These are phyloP conservation scores for Colletotrichum tanaceti DNA, from an alignment of 2,329 filamentous ascomycete species.

Conservation along the genomic window DNA sequence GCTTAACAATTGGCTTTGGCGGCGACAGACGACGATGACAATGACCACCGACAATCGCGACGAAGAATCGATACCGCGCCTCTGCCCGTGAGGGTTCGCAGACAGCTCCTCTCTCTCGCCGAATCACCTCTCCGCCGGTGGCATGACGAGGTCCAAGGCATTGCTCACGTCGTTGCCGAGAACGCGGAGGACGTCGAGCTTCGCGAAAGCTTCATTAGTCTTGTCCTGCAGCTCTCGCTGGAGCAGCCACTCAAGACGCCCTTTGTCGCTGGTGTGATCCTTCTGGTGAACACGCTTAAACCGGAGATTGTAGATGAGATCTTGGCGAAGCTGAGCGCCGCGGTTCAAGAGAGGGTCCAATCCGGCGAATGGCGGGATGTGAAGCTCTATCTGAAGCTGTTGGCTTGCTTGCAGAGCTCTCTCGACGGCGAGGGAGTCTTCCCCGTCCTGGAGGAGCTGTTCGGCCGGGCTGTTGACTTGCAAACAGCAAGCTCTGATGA, in stretches of 20 bases:
- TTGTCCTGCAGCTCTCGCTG: slow-evolving; percentile 79
- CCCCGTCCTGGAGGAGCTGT: slow-evolving; percentile 87
- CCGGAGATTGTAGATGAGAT: slow-evolving; percentile 79
- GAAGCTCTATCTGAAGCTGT: slow-evolving; percentile 88
- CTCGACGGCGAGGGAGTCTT: slow-evolving; percentile 89
- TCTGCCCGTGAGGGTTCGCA: slow-evolving; percentile 76
- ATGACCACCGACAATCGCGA: slow-evolving; percentile 74
- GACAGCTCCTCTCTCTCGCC: slow-evolving; percentile 82
- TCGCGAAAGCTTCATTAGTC: slow-evolving; percentile 76
- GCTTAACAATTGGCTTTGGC: slow-evolving; percentile 40
- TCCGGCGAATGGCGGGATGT: slow-evolving; percentile 87
- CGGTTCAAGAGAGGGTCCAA: slow-evolving; percentile 74
- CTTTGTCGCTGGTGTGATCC: slow-evolving; percentile 85
- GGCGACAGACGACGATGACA: slow-evolving; percentile 77
- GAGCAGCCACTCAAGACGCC: slow-evolving; percentile 99
- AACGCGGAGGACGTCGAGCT: slow-evolving; percentile 88
- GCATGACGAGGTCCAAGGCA: slow-evolving; percentile 80
- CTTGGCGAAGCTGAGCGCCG: slow-evolving; percentile 70
- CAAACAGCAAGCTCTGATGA: slow-evolving; percentile 95
- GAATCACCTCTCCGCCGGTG: slow-evolving; percentile 83
- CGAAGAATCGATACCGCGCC: slow-evolving; percentile 79
- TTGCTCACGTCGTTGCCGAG: slow-evolving; percentile 82
- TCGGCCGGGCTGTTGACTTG: slow-evolving; percentile 88
- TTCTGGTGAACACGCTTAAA: slow-evolving; percentile 82
- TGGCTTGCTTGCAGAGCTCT: slow-evolving; percentile 85